phyloP scores from a whole-genome alignment of 164 flowering plant genomes.

The Stephania japonica region DNA sequence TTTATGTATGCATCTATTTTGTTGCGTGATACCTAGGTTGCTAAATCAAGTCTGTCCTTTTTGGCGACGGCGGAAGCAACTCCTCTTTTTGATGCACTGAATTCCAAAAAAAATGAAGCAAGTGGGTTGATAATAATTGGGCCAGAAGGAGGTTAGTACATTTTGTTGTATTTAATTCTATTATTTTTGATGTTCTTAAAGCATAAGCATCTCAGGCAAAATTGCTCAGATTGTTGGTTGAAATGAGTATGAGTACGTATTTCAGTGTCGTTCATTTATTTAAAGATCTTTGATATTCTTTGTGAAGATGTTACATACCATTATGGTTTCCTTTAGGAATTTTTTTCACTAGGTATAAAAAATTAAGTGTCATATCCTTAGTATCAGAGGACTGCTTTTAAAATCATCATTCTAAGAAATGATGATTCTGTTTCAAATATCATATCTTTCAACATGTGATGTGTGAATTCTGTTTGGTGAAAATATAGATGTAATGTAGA shows the following conservation, averaged over 20 bases:
- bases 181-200: neutral
- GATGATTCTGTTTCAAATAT: no score
- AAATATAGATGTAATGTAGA: neutral
- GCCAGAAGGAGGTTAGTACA: constrained; percentile 89
- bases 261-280: neutral
- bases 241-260: neutral
- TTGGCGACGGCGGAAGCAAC: constrained; percentile 76
- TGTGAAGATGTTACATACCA: neutral
- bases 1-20: neutral
- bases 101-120: constrained; percentile 32
- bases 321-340: neutral
- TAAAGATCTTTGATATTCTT: neutral
- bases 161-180: neutral
- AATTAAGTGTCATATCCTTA: no score
- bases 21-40: constrained; percentile 37
- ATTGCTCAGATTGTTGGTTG: neutral
- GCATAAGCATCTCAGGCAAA: neutral
- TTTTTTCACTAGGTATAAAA: no score
- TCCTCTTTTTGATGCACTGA: constrained; percentile 48
- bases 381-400: no score
- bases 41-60: constrained; percentile 62
- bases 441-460: neutral
- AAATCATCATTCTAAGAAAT: no score
- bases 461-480: neutral
- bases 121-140: constrained; percentile 68